These are phyloP conservation scores for Claviceps africana DNA, from an alignment of 2,329 filamentous ascomycete genomes.

Conservation along the genomic window DNA sequence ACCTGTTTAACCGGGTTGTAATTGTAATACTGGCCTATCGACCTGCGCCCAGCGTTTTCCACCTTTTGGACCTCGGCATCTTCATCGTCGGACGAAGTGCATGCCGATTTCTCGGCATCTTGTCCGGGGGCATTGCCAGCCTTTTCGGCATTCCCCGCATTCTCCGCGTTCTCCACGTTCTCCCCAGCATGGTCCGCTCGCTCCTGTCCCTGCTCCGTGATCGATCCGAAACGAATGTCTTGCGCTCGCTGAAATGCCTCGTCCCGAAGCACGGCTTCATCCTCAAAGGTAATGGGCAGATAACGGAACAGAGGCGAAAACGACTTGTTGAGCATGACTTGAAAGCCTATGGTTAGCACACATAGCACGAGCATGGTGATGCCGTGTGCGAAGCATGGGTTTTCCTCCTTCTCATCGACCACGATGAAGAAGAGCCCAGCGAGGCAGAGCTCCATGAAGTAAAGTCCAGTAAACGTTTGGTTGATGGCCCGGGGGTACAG, in stretches of 20 bases:
- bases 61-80: slow-evolving; percentile 28
- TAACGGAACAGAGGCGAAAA: slow-evolving; percentile 81
- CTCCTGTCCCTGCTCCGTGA: slow-evolving; percentile 31
- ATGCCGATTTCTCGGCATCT: slow-evolving; percentile 16
- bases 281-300: slow-evolving; percentile 86
- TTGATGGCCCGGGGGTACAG: slow-evolving; percentile 88
- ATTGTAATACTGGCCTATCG: too few relatives aligned
- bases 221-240: slow-evolving; percentile 50
- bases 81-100: slow-evolving; percentile 21
- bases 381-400: slow-evolving; percentile 59
- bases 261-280: slow-evolving; percentile 84
- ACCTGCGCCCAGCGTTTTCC: slow-evolving; percentile 2
- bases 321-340: slow-evolving; percentile 65
- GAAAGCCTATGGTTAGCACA: slow-evolving; percentile 60
- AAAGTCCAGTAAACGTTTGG: slow-evolving; percentile 86
- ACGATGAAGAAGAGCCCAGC: slow-evolving; percentile 82
- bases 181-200: slow-evolving; percentile 8
- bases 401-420: slow-evolving; percentile 35
- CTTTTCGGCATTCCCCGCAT: slow-evolving; percentile 26
- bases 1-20: slow-evolving; percentile 35
- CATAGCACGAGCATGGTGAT: slow-evolving; percentile 70
- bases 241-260: slow-evolving; percentile 75
- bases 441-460: slow-evolving; percentile 84
- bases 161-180: slow-evolving; percentile 27
- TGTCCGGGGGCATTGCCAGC: not conserved